phyloP scores from a whole-genome alignment of 140 eudicot species.

The Cichorium intybus region DNA sequence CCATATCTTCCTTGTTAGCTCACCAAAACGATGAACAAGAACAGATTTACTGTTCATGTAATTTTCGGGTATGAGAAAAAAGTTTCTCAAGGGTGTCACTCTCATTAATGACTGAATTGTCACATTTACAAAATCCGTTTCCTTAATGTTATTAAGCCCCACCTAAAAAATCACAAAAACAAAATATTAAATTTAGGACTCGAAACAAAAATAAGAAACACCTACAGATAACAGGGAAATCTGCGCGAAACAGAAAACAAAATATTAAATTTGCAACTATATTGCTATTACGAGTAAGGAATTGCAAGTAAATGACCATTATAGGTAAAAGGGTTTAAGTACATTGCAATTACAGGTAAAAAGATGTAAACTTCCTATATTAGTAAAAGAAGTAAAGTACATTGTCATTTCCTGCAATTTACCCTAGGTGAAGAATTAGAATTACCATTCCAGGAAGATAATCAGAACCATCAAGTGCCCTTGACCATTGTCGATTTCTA shows the following conservation, averaged over 20 bases:
- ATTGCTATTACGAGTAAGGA: too few relatives aligned
- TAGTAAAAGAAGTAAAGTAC: background rate
- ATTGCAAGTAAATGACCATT: too few relatives aligned
- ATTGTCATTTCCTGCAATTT: too few relatives aligned
- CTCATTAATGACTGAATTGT: slow-evolving; percentile 92
- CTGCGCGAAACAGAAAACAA: too few relatives aligned
- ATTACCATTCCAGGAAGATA: slow-evolving; percentile 96
- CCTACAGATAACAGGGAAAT: background rate
- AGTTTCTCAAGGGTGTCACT: slow-evolving; percentile 94
- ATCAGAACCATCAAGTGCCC: slow-evolving; percentile 98
- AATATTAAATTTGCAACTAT: too few relatives aligned
- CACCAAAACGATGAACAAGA: slow-evolving; percentile 94
- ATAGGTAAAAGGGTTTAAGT: too few relatives aligned
- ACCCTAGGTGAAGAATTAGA: background rate
- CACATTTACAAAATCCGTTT: slow-evolving; percentile 92
- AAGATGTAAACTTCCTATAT: too few relatives aligned
- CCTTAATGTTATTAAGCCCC: slow-evolving; percentile 86
- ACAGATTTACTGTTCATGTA: slow-evolving; percentile 73
- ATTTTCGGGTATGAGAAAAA: slow-evolving; percentile 88
- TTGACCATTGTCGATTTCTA: slow-evolving; percentile 79
- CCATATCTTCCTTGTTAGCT: slow-evolving; percentile 97
- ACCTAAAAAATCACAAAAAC: slow-evolving; percentile 44
- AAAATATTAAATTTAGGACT: slow-evolving; percentile 5
- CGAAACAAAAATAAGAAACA: background rate
- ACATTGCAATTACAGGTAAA: too few relatives aligned